Conservation (phyloP, 164 flowering plant genomes). For the Magnolia kwangsiensis region DNA sequence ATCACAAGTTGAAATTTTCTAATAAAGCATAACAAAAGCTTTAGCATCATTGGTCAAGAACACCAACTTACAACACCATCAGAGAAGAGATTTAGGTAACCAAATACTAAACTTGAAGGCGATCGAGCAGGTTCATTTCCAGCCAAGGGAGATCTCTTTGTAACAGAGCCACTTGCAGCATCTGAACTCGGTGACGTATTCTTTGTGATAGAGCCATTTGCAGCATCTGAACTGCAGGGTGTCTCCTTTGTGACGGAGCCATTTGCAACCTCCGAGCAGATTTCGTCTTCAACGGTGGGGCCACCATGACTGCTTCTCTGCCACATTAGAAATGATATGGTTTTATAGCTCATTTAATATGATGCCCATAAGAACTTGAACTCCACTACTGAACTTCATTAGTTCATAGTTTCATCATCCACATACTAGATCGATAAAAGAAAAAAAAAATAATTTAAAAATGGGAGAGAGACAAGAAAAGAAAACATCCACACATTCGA, state of each 20-base stretch:
- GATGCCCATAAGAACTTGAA: background rate
- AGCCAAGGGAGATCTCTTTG: slow-evolving; percentile 5
- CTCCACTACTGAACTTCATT: background rate
- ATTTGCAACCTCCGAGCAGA: background rate
- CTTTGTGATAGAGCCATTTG: background rate
- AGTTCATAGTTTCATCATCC: no score
- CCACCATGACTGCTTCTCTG: slow-evolving; percentile 56
- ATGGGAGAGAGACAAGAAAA: no score
- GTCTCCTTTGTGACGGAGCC: background rate
- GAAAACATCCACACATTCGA: no score
- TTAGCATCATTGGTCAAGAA: background rate
- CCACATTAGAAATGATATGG: slow-evolving; percentile 6
- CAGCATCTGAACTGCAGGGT: slow-evolving; percentile 18
- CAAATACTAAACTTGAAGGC: slow-evolving; percentile 80
- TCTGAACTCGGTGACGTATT: slow-evolving; percentile 14
- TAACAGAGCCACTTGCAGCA: slow-evolving; percentile 23
- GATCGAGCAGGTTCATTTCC: slow-evolving; percentile 29
- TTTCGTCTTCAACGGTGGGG: slow-evolving; percentile 22
- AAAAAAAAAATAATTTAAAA: no score
- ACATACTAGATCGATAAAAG: no score
- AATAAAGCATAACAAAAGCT: background rate
- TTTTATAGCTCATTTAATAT: background rate
- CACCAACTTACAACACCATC: slow-evolving; percentile 90
- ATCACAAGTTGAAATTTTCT: background rate
- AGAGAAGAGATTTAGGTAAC: slow-evolving; percentile 93